Base-by-base conservation (phyloP, 1,284 basidiomycete genomes). In the Microbotryum violaceum region DNA sequence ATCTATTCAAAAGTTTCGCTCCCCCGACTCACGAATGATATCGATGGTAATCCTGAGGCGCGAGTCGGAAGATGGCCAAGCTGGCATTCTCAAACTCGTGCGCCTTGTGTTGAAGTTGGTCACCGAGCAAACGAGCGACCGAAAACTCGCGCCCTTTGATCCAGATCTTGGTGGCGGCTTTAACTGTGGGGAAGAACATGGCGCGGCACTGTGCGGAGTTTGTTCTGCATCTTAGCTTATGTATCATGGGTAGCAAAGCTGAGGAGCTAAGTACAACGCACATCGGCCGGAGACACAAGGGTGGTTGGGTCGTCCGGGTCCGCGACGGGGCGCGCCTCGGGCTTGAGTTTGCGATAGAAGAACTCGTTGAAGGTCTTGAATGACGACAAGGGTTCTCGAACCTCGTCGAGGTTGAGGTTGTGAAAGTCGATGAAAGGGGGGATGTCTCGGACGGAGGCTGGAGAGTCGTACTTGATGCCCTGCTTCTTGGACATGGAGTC, bases 121-220 rank as follows among this genome's bases (percentile, higher is more conserved):
- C 86, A 0, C 93, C 93, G 0, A 98, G 81, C 47, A 98, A 79
- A 2, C 85, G 81, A 1, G 77, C 80, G 2, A 97, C 81, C 0
- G 84, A 86, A 73, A 97, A 97, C 69, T 96, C 91, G 27, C 91
- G 84, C 0, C 94, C 96, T 74, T 98, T 98, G 78, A 98, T 96
- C 94, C 96, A 98, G 6, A 98, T 77, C 25, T 80, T 79, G 1
- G 90, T 97, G 1, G 96, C 93, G 58, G 90, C 87, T 52, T 75
- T 78, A 9, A 97, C 85, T 0, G 83, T 86, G 72, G 88, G 85
- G 74, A 97, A 98, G 0, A 86, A 85, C 87, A 97, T 94, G 70
- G 97, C 82, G 29, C 94, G 85, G 73, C 91, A 97, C 78, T 64
- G 42, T 6, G 27, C 27, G 27, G 27, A 27, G 27, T 27, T 27